Base-by-base conservation (phyloP, 2,329 filamentous ascomycete species). In the Botrytis pseudocinerea region DNA sequence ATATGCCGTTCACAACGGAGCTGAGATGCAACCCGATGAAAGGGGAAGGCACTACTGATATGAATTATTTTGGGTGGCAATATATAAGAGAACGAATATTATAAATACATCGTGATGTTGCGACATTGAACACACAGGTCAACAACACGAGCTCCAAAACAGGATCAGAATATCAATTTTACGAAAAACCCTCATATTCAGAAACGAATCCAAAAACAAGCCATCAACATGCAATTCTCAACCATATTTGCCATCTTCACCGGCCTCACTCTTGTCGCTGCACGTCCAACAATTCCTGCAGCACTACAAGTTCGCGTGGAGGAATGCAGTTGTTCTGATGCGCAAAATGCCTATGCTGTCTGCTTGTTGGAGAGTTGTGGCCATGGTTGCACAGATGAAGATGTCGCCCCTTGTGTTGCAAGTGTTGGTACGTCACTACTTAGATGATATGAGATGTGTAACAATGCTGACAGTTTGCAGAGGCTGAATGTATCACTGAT, bases 251-350 rank as follows among this genome's bases (percentile, higher is more conserved):
- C 57, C n/a, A 20, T 71, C 18, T 32, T 71, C 32, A 44, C 42
- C 7, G 44, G 44, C 57, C 16, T 64, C 35, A 62, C 35, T 51
- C 60, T 71, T 28, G 59, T 64, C 40, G 32, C 32, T n/a, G 69
- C 60, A 32, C 69, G 69, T 28, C 69, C 69, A 35, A 73, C 32
- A 20, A 42, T 32, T 25, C 59, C 42, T 32, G 59, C 35, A 7
- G n/a, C 44, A 16, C 44, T 71, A 8, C 25, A 64, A 42, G 22
- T 28, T 32, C 57, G 69, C 12, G 44, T 64, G 10, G 60, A 71
- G 22, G 60, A 64, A 51, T 71, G 69, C n/a, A 71, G 69, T 25
- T 65, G 69, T 48, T 35, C 59, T 40, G 69, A 71, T 51, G 69
- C 60, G 9, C 35, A 64, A 22, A 25, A 38, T 14, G 69, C 69